Conservation (phyloP, 2,329 filamentous ascomycete genomes). For the Aureobasidium sp. region DNA sequence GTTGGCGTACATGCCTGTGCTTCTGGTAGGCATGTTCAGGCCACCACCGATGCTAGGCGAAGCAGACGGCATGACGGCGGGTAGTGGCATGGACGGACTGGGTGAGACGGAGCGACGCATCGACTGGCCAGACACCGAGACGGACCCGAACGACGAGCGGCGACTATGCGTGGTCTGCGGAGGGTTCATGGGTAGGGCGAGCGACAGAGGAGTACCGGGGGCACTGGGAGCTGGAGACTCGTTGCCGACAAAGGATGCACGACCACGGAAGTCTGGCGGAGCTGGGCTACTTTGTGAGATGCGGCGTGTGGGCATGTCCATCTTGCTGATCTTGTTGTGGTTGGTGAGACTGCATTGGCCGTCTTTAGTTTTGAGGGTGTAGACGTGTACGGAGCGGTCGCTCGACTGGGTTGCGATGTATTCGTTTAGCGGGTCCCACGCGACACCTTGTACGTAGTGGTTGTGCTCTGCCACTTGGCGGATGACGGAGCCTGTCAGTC, state of each 20-base stretch:
- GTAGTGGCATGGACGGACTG: slow-evolving; percentile 85
- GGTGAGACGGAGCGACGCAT: slow-evolving; percentile 77
- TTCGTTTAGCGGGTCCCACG: slow-evolving; percentile 97
- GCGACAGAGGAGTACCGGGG: slow-evolving; percentile 85
- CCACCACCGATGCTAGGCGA: slow-evolving; percentile 71
- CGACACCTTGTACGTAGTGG: slow-evolving; percentile 96
- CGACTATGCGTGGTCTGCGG: slow-evolving; percentile 86
- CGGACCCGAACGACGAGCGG: slow-evolving; percentile 80
- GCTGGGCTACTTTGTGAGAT: slow-evolving; percentile 90
- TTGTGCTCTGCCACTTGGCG: slow-evolving; percentile 95
- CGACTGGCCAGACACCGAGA: slow-evolving; percentile 50
- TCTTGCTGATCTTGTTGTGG: slow-evolving; percentile 75
- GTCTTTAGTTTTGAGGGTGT: slow-evolving; percentile 91
- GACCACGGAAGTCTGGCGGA: slow-evolving; percentile 69
- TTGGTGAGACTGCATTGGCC: slow-evolving; percentile 82
- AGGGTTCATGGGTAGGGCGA: slow-evolving; percentile 91
- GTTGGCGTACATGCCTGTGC: slow-evolving; percentile 88
- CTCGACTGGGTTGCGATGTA: slow-evolving; percentile 98
- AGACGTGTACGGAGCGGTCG: slow-evolving; percentile 95
- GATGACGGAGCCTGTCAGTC: slow-evolving; percentile 54
- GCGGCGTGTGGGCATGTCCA: slow-evolving; percentile 84
- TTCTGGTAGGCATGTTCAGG: slow-evolving; percentile 50
- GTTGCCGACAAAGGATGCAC: slow-evolving; percentile 57
- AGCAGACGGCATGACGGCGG: slow-evolving; percentile 89
- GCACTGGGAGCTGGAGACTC: slow-evolving; percentile 85